Evolutionary conservation across 1,284 basidiomycete species (phyloP), one percentile per base, ranked within the genome.

Genomic region (Puccinia horiana): DNA sequence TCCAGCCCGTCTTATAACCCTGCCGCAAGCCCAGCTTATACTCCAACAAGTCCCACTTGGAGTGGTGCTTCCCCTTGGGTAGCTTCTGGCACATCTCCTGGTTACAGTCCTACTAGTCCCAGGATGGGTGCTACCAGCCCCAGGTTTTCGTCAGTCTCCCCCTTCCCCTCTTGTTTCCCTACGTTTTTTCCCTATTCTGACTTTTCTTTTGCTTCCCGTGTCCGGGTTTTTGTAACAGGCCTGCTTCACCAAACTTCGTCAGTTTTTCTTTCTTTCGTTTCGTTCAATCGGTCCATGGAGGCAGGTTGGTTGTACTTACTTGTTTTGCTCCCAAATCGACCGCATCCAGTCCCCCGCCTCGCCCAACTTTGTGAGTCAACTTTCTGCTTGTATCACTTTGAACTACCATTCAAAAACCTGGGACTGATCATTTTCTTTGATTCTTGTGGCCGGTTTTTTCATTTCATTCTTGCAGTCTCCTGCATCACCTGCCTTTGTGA

Each of bases 101-200:
- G 93, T 0, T 95, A 94, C 87, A 94, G 93, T 9, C 94, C 94
- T 0, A 94, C 93, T 11, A 86, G 85, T 40, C 87, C 87, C 29
- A 84, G 83, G 74, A 83, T 87, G 83, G 84, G 84, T 49, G 77
- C 85, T 20, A 83, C 84, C 37, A 93, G 92, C 8, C 93, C 93
- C 16, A 90, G 90, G 11, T 91, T 94, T 83, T 92, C 92, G 84
- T 89, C 92, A 47, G 93, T 93, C 84, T 37, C 84, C 75, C 84
- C 8, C 84, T 85, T 63, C 32, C 84, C 75, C 67, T 81, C 35
- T 37, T 52, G 37, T 29, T 26, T 42, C 18, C 18, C 18, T 37
- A 23, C 35, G 37, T 32, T 49, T 49, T 26, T 49, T 32, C 14
- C 42, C 32, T 11, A 37, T 56, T 18, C 5, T 69, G 63, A 56